Evolutionary conservation across 768 basidiomycete genomes (phyloP).

Genomic region (Sarcodon aspratus): DNA sequence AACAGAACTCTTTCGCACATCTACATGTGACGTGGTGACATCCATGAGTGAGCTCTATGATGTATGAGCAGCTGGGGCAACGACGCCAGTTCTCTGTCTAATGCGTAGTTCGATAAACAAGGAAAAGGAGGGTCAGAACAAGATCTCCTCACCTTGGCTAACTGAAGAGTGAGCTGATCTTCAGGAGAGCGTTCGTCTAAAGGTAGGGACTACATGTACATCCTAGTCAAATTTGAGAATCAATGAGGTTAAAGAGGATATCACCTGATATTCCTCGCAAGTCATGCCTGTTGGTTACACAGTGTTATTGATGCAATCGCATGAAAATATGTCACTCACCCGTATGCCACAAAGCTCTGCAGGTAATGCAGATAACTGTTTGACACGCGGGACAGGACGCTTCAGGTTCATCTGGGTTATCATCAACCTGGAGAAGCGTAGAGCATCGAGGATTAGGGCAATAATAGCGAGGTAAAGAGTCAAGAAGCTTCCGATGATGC

Average conservation of each 20-base stretch:
- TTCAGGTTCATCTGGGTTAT: slow-evolving; percentile 21
- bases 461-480: slow-evolving; percentile 22
- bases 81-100: slow-evolving; percentile 29
- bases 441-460: slow-evolving; percentile 29
- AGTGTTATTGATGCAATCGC: too few relatives aligned
- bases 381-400: slow-evolving; percentile 23
- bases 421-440: slow-evolving; percentile 21
- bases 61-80: slow-evolving; percentile 22
- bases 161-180: slow-evolving; percentile 21
- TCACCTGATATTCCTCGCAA: slow-evolving; percentile 22
- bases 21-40: slow-evolving; percentile 31
- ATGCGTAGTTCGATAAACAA: too few relatives aligned
- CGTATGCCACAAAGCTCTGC: slow-evolving; percentile 23
- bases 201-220: slow-evolving; percentile 23
- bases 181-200: slow-evolving; percentile 26
- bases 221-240: neutral
- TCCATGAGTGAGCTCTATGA: slow-evolving; percentile 21
- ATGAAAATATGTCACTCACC: slow-evolving; percentile 11
- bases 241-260: neutral
- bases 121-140: neutral
- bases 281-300: slow-evolving; percentile 12
- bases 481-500: slow-evolving; percentile 25
- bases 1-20: slow-evolving; percentile 30
- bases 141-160: slow-evolving; percentile 21
- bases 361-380: slow-evolving; percentile 21